phyloP scores from a whole-genome alignment of 805 yeast genomes.

The Tetrapisispora namnaoensis region DNA sequence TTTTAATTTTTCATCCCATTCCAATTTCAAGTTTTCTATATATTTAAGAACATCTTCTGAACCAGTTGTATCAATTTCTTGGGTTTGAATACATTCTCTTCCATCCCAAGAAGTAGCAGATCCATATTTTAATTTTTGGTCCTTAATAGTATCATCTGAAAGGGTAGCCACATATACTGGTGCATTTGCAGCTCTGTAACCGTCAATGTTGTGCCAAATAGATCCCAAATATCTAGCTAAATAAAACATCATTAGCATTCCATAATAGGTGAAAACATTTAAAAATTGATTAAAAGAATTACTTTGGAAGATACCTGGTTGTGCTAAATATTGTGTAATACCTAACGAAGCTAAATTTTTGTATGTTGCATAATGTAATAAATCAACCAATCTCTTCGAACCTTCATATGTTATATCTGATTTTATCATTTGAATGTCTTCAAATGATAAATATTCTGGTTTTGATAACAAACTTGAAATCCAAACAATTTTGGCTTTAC shows the following conservation, averaged over 20 bases:
- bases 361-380: slow-evolving; percentile 67
- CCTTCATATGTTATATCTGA: slow-evolving; percentile 77
- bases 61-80: slow-evolving; percentile 54
- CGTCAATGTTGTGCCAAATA: slow-evolving; percentile 79
- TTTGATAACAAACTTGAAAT: slow-evolving; percentile 75
- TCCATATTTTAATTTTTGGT: slow-evolving; percentile 53
- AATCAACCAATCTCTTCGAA: slow-evolving; percentile 77
- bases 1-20: slow-evolving; percentile 69
- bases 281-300: slow-evolving; percentile 68
- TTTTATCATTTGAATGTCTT: slow-evolving; percentile 63
- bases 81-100: slow-evolving; percentile 45
- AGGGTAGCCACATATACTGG: slow-evolving; percentile 56
- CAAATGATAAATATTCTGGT: slow-evolving; percentile 59
- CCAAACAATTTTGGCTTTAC: slow-evolving; percentile 71
- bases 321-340: slow-evolving; percentile 66
- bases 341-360: slow-evolving; percentile 40
- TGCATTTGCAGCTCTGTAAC: slow-evolving; percentile 85
- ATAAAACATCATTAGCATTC: slow-evolving; percentile 79
- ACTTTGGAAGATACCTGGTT: slow-evolving; percentile 90
- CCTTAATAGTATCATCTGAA: slow-evolving; percentile 34
- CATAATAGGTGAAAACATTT: slow-evolving; percentile 69
- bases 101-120: slow-evolving; percentile 65
- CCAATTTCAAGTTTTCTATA: slow-evolving; percentile 42
- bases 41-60: slow-evolving; percentile 57
- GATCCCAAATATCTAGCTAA: slow-evolving; percentile 76